Evolutionary conservation across 192 early-diverging fungal genomes (phyloP), one percentile per base, ranked within the genome.

Genomic region (Backusella westeae): DNA sequence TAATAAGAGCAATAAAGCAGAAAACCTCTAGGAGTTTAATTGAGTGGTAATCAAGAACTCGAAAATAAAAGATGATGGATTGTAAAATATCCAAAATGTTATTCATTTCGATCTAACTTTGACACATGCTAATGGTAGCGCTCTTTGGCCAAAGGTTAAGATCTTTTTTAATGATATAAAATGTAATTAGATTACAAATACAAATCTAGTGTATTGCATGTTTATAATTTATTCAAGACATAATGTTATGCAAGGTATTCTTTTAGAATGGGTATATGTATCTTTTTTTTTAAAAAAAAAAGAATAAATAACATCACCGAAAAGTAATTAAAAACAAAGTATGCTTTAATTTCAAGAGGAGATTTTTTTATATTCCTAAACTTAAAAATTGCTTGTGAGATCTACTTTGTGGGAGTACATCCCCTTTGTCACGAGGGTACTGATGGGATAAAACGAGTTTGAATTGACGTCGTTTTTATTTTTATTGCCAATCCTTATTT

Each of bases 391-490:
- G 56, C 56, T 63, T 63, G 56, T 63, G 56, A 63, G 56, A 63
- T 63, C 56, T 23, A 63, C 56, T 29, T 21, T 63, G 21, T 63
- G 56, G 23, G 56, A 63, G 53, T 56, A 56, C 56, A 63, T 63
- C 56, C 56, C 56, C 56, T 63, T 63, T 29, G 56, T 63, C 56
- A 63, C 56, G 56, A 63, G 56, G 56, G 12, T 26, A 26, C 56
- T 26, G 21, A 29, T 63, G 56, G 56, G 26, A 23, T 63, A 63
- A 63, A 63, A 63, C 56, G 56, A 63, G 56, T 63, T 63, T 63
- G 56, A 63, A 63, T 63, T 63, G 56, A 63, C 56, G 56, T 63
- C 56, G 56, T 26, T 63, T 63, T 63, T 63, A 23, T 63, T 63
- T 63, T 63, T 63, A 63, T 63, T 63, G 56, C 56, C 56, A 63